Conservation (phyloP, 352 stramenopile species). For the Blastocystis sp. region DNA sequence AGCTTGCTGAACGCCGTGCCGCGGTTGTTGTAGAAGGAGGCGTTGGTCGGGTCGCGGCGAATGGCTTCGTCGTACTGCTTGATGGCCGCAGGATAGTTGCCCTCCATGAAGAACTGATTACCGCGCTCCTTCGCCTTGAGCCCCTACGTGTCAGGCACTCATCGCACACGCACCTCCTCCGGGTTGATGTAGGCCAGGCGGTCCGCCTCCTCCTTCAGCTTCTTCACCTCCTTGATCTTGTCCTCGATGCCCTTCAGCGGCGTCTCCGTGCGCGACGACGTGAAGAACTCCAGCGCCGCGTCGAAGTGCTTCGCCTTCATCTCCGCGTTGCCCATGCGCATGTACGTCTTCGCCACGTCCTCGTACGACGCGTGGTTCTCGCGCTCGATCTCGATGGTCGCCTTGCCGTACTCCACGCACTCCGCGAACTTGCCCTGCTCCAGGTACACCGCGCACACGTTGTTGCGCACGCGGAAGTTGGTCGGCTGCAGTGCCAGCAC, state of each 20-base stretch:
- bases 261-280: conserved; percentile 82
- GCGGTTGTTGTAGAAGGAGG: conserved; percentile 96
- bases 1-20: conserved; percentile 95
- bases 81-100: conserved; percentile 88
- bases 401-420: conserved; percentile 82
- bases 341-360: conserved; percentile 89
- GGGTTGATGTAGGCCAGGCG: conserved; percentile 90
- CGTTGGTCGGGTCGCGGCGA: conserved; percentile 93
- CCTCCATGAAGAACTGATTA: conserved; percentile 93
- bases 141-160: neutral
- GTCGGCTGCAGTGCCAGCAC: conserved; percentile 88
- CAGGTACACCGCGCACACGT: conserved; percentile 93
- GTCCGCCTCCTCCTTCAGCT: conserved; percentile 83
- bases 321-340: conserved; percentile 91
- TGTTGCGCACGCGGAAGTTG: conserved; percentile 94
- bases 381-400: conserved; percentile 91
- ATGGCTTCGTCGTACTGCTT: conserved; percentile 94
- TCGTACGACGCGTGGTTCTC: conserved; percentile 89
- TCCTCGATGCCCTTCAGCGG: conserved; percentile 86
- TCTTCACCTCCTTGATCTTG: conserved; percentile 90
- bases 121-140: conserved; percentile 94
- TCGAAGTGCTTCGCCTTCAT: conserved; percentile 87
- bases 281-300: conserved; percentile 82
- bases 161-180: conserved; percentile 77
- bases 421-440: conserved; percentile 90